Conservation (phyloP, 257 asterid species). For the Phtheirospermum japonicum region DNA sequence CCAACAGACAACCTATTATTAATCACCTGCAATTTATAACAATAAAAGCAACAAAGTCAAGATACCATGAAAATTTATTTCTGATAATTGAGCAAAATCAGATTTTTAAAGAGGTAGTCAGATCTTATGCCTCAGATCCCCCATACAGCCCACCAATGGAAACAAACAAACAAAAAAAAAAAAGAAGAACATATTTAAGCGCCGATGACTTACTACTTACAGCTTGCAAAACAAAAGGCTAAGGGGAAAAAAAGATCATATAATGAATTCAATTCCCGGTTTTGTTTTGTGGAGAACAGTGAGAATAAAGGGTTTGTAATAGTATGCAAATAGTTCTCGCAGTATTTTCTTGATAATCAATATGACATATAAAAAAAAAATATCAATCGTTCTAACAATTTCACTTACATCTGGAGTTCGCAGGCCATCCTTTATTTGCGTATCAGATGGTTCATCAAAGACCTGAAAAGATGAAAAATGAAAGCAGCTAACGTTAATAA, state of each 20-base stretch:
- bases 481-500: too few species aligned
- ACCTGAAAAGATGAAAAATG: conserved; percentile 40
- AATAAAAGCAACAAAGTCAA: neutral
- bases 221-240: too few species aligned
- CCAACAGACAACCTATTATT: conserved; percentile 63
- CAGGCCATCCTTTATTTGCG: conserved; percentile 55
- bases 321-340: neutral
- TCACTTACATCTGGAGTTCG: conserved; percentile 81
- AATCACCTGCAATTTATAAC: conserved; percentile 46
- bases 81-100: conserved; percentile 1
- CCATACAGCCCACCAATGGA: neutral
- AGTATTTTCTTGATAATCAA: neutral
- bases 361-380: neutral
- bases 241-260: too few species aligned
- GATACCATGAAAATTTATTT: neutral
- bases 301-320: neutral
- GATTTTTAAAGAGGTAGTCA: neutral
- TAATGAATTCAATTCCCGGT: too few species aligned
- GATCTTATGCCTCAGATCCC: neutral
- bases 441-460: conserved; percentile 61
- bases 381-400: neutral
- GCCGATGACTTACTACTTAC: too few species aligned
- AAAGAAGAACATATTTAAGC: too few species aligned
- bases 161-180: too few species aligned
- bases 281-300: neutral